A percentile compares a stretch with the other conserved stretches of the same genome.
These are phyloP conservation scores for Acacia concinna DNA, from an alignment of 331 rosid species.

Conservation along the genomic window DNA sequence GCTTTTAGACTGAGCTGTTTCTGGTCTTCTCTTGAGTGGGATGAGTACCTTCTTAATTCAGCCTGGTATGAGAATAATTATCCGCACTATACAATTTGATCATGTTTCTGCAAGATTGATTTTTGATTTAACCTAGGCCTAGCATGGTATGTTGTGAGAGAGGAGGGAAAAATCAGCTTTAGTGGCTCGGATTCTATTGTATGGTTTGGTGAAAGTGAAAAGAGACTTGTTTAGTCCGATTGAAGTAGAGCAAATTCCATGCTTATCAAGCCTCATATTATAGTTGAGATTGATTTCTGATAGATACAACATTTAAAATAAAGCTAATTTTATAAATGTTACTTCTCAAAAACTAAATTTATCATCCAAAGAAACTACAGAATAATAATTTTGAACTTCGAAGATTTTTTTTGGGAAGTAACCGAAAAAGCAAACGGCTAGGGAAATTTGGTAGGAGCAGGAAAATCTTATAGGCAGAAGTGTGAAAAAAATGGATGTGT, in stretches of 20 bases:
- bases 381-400: too few species aligned
- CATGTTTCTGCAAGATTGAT: background rate
- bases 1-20: slow-evolving; percentile 24
- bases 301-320: background rate
- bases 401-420: too few species aligned
- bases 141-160: background rate
- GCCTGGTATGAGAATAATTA: slow-evolving; percentile 29
- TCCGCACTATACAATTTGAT: background rate
- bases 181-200: background rate
- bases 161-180: background rate
- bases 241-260: background rate
- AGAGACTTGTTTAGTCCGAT: background rate
- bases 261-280: background rate
- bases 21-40: slow-evolving; percentile 20
- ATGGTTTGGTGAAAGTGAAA: background rate
- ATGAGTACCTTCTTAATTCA: slow-evolving; percentile 10
- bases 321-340: too few species aligned
- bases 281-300: background rate
- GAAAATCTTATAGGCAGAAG: too few species aligned
- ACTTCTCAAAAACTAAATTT: too few species aligned
- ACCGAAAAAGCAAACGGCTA: too few species aligned
- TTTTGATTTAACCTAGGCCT: background rate
- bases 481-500: too few species aligned
- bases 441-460: too few species aligned
- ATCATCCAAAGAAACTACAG: too few species aligned